Evolutionary conservation across 148 eudicot species (phyloP).

Genomic region (Amaranthus palmeri): DNA sequence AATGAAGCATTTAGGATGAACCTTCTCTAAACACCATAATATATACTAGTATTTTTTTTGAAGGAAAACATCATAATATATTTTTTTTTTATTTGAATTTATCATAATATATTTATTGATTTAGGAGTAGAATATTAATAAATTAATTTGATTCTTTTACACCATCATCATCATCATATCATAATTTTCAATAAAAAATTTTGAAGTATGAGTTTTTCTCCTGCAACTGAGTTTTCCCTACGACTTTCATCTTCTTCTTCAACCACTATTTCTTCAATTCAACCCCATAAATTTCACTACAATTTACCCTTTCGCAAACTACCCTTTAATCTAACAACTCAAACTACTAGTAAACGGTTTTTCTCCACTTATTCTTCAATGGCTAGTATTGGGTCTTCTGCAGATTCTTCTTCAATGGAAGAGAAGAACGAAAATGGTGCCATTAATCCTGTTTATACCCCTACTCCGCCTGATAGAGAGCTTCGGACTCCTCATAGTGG

Average conservation of each 20-base stretch:
- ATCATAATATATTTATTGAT: too few species aligned
- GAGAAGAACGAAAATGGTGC: constrained; percentile 17
- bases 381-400: constrained; percentile 19
- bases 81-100: too few species aligned
- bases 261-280: neutral
- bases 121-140: too few species aligned
- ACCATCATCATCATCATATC: too few species aligned
- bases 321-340: constrained; percentile 11
- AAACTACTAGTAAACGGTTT: neutral
- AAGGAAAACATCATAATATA: too few species aligned
- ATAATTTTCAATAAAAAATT: neutral
- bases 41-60: too few species aligned
- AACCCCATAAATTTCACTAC: constrained; percentile 9
- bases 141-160: too few species aligned
- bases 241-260: constrained; percentile 4
- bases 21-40: too few species aligned
- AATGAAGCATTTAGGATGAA: too few species aligned
- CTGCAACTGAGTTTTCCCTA: constrained; percentile 12
- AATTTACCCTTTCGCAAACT: neutral
- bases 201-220: constrained; percentile 15
- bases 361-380: constrained; percentile 9
- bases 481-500: constrained; percentile 92
- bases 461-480: constrained; percentile 59
- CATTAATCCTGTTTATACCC: constrained; percentile 42
- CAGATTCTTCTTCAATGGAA: constrained; percentile 6